Conservation (phyloP, 768 basidiomycete species). For the Macrocybe gigantea region DNA sequence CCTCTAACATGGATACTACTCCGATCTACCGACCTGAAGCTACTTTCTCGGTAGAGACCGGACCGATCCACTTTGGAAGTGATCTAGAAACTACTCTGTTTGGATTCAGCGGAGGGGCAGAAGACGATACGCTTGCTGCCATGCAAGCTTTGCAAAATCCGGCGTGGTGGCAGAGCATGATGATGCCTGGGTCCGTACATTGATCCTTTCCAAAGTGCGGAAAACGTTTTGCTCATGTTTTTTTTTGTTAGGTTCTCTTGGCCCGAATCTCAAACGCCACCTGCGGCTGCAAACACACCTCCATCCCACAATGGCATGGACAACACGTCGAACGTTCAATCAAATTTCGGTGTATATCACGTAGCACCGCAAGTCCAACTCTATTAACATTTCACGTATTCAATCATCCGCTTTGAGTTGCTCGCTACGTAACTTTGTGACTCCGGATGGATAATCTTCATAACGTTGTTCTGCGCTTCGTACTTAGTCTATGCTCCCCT, state of each 20-base stretch:
- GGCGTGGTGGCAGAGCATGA: slow-evolving; percentile 72
- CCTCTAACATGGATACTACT: slow-evolving; percentile 21
- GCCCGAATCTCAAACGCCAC: slow-evolving; percentile 23
- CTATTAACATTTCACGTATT: too few relatives aligned
- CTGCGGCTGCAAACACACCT: neutral
- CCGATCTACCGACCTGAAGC: slow-evolving; percentile 43
- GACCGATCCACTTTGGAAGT: slow-evolving; percentile 35
- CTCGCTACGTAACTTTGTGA: too few relatives aligned
- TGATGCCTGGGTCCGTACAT: slow-evolving; percentile 70
- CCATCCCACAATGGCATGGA: neutral
- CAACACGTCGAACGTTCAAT: neutral
- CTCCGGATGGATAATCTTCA: too few relatives aligned
- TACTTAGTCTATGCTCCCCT: too few relatives aligned
- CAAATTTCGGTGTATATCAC: too few relatives aligned
- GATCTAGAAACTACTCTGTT: slow-evolving; percentile 31
- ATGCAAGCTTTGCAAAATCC: slow-evolving; percentile 71
- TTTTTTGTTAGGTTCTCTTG: slow-evolving; percentile 19
- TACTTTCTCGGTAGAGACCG: slow-evolving; percentile 35
- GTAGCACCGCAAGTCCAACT: too few relatives aligned
- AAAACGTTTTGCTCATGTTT: too few relatives aligned
- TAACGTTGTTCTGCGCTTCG: too few relatives aligned
- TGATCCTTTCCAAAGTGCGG: too few relatives aligned
- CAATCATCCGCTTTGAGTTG: too few relatives aligned
- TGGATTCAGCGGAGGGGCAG: slow-evolving; percentile 28
- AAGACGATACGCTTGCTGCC: slow-evolving; percentile 61